Conservation (phyloP, 345 rosid genomes). For the Acer negundo region DNA sequence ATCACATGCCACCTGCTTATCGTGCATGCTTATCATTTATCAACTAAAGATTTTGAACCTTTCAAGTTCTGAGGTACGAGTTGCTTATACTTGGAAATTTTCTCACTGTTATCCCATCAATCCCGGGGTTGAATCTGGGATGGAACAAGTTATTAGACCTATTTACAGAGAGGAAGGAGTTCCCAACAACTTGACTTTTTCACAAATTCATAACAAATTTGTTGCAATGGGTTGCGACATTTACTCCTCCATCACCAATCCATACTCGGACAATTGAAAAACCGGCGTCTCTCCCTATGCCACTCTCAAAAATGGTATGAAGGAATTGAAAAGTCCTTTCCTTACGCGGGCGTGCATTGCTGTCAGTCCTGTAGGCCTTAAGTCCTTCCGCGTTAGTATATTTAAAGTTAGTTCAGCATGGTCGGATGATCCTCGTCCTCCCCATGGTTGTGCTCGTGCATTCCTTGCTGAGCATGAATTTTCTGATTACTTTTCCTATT, state of each 20-base stretch:
- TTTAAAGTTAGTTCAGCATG: background rate
- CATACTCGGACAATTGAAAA: background rate
- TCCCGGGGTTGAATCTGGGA: background rate
- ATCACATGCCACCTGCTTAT: constrained; percentile 17
- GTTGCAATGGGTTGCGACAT: constrained; percentile 20
- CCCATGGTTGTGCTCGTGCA: background rate
- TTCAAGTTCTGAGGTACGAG: background rate
- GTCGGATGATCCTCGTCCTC: background rate
- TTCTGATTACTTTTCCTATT: background rate
- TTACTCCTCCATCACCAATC: background rate
- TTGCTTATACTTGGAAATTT: constrained; percentile 3
- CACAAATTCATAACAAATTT: constrained; percentile 15
- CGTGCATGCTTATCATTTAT: constrained; percentile 11
- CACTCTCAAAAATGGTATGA: background rate
- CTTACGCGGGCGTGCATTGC: constrained; percentile 24
- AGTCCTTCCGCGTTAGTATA: background rate
- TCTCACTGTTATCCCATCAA: background rate
- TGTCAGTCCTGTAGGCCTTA: constrained; percentile 19
- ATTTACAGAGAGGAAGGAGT: background rate
- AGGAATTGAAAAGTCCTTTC: background rate
- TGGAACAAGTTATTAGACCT: constrained; percentile 10
- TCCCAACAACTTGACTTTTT: constrained; percentile 17
- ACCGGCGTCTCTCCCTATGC: constrained; percentile 22
- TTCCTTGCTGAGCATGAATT: constrained; percentile 11
- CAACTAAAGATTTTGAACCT: constrained; percentile 15